Percentiles rank a stretch among this genome's conserved stretches.
Evolutionary conservation across 1,284 basidiomycete genomes (phyloP).

Genomic region (Ganoderma boninense): DNA sequence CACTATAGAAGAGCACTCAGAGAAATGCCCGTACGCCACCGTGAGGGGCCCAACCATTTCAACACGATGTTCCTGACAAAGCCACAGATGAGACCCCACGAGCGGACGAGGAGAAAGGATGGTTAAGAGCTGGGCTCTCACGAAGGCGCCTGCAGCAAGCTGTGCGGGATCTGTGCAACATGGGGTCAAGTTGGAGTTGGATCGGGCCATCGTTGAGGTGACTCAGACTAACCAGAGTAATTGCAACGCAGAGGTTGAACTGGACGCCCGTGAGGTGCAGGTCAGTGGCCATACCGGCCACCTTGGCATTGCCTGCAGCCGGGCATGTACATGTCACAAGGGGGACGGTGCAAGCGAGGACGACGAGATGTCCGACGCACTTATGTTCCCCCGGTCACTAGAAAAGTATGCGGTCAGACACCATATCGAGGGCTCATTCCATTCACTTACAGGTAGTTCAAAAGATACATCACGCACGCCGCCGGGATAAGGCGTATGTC

Average conservation of each 20-base stretch:
- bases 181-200: too few species aligned
- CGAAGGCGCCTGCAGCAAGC: slow-evolving; percentile 29
- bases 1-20: not conserved
- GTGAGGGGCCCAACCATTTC: slow-evolving; percentile 23
- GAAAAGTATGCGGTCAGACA: slow-evolving; percentile 42
- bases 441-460: slow-evolving; percentile 44
- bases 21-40: slow-evolving; percentile 28
- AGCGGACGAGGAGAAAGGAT: not conserved
- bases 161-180: slow-evolving; percentile 24
- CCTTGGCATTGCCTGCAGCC: slow-evolving; percentile 30
- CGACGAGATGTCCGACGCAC: slow-evolving; percentile 52
- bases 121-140: slow-evolving; percentile 4
- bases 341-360: not conserved
- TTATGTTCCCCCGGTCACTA: slow-evolving; percentile 74
- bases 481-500: slow-evolving; percentile 26
- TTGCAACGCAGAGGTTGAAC: slow-evolving; percentile 29
- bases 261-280: slow-evolving; percentile 28
- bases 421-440: slow-evolving; percentile 23
- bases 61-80: slow-evolving; percentile 26
- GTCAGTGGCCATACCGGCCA: slow-evolving; percentile 25
- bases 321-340: slow-evolving; percentile 37
- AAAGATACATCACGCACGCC: slow-evolving; percentile 11
- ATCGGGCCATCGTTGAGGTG: not conserved
- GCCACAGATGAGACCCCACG: not conserved
- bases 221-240: slow-evolving; percentile 22